Base-by-base conservation (phyloP, 2,329 filamentous ascomycete species). In the Trichophyton benhamiae region DNA sequence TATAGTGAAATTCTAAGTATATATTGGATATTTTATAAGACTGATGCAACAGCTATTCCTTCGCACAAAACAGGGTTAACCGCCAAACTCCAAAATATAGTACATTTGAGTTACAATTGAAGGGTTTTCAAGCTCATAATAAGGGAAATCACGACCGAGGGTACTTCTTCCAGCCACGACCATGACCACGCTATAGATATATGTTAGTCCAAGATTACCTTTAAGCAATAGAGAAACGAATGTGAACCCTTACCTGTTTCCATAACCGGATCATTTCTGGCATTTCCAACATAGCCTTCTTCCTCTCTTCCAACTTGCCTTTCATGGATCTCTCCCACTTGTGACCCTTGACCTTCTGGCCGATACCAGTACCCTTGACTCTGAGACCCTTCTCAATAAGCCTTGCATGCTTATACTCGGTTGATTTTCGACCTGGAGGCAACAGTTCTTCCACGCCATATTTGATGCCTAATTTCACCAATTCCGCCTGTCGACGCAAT, bases 321-420 rank as follows among this genome's bases (percentile, higher is more conserved):
- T 88, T 86, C 78, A 96, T 79, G 70, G 87, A 87, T 72, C 94
- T 84, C 80, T 99, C 94, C 84, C 91, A 89, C 68, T 85, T 82
- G 76, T 96, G 92, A 75, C 94, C 94, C 87, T 97, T 99, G 74
- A 96, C 92, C 76, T 82, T 86, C 77, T 96, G 86, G 62, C 91
- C 92, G 67, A 90, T 85, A 80, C 94, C 92, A 1, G 92, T 97
- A 68, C 92, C 92, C 83, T 91, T 92, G 62, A 96, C 88, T 65
- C 86, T 82, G 74, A 96, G 73, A 58, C 91, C 92, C 66, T 87
- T 82, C 78, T 95, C 88, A 62, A 90, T 83, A 62, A 89, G 80
- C 73, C 85, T 83, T 69, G 83, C 81, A 70, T 91, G 82, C 73
- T 76, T 75, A 67, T 72, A 76, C 81, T 85, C 87, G 1, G 86